Evolutionary conservation across 2,329 filamentous ascomycete species (phyloP).

Genomic region (Calonectria pteridis): DNA sequence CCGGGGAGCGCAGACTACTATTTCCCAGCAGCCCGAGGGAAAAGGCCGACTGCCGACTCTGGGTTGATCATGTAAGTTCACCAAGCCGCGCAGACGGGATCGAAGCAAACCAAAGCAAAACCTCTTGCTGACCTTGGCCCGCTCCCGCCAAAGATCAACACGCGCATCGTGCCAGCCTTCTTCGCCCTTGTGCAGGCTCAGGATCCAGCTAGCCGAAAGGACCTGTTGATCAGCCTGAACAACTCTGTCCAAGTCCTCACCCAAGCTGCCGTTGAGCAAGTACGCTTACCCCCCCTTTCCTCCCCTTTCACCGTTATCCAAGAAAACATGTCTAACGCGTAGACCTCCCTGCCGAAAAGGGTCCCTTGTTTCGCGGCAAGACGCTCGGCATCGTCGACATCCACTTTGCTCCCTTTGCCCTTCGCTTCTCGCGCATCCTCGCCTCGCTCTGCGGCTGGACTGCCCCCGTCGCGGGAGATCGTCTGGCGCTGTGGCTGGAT

Average conservation of each 20-base stretch:
- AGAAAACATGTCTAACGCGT: neutral
- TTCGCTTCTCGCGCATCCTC: slow-evolving; percentile 76
- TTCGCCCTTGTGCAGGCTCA: slow-evolving; percentile 79
- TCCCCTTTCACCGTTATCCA: neutral
- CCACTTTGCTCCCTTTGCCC: slow-evolving; percentile 80
- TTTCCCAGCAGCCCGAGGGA: slow-evolving; percentile 74
- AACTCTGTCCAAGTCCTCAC: slow-evolving; percentile 68
- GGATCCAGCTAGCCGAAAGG: slow-evolving; percentile 68
- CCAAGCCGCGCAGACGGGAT: neutral
- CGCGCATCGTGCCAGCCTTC: slow-evolving; percentile 81
- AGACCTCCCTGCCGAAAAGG: slow-evolving; percentile 48
- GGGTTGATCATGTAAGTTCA: slow-evolving; percentile 80
- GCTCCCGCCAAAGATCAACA: slow-evolving; percentile 70
- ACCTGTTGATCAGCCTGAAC: slow-evolving; percentile 72
- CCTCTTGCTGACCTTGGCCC: neutral
- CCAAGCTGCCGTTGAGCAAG: slow-evolving; percentile 61
- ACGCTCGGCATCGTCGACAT: slow-evolving; percentile 75
- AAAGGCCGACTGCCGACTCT: slow-evolving; percentile 81
- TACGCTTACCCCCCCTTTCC: slow-evolving; percentile 33
- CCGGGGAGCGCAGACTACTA: slow-evolving; percentile 70
- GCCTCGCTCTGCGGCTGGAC: slow-evolving; percentile 76
- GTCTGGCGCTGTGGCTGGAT: slow-evolving; percentile 78
- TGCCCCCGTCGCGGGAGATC: slow-evolving; percentile 70
- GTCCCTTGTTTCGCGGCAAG: slow-evolving; percentile 76
- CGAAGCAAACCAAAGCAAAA: neutral